Percentiles rank a stretch among this genome's conserved stretches.
Conservation (phyloP, 192 early-diverging fungal species). For the Linnemannia schmuckeri region DNA sequence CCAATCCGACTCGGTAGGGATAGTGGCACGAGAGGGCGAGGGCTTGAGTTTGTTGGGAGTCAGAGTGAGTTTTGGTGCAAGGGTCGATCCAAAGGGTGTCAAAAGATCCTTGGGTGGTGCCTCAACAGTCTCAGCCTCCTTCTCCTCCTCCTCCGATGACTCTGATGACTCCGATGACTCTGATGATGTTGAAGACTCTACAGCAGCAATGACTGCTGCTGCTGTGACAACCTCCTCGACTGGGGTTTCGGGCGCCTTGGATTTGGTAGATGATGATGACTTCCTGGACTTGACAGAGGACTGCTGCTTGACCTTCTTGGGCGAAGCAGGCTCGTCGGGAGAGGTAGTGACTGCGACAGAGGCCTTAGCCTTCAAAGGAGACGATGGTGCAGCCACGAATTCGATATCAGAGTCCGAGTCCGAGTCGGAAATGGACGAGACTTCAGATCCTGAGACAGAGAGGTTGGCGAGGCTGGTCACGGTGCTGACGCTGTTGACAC, state of each 20-base stretch:
- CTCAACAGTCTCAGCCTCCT: neutral
- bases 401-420: constrained; percentile 24
- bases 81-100: constrained; percentile 35
- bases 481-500: constrained; percentile 10
- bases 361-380: constrained; percentile 44
- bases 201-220: neutral
- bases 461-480: constrained; percentile 4
- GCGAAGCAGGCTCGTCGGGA: neutral
- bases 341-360: constrained; percentile 28
- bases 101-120: constrained; percentile 10
- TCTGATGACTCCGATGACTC: neutral
- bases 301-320: neutral
- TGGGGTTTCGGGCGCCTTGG: neutral
- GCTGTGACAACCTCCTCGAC: neutral
- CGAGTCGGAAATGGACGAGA: neutral
- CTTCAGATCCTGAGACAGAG: constrained; percentile 19
- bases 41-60: constrained; percentile 31
- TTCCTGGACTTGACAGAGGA: neutral
- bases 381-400: constrained; percentile 39
- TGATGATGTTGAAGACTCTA: constrained; percentile 8
- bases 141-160: constrained; percentile 2
- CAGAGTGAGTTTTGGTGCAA: constrained; percentile 43
- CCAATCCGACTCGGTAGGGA: constrained; percentile 37
- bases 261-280: neutral
- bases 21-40: neutral